Base-by-base conservation (phyloP, 2,329 filamentous ascomycete genomes). In the Bipolaris oryzae region DNA sequence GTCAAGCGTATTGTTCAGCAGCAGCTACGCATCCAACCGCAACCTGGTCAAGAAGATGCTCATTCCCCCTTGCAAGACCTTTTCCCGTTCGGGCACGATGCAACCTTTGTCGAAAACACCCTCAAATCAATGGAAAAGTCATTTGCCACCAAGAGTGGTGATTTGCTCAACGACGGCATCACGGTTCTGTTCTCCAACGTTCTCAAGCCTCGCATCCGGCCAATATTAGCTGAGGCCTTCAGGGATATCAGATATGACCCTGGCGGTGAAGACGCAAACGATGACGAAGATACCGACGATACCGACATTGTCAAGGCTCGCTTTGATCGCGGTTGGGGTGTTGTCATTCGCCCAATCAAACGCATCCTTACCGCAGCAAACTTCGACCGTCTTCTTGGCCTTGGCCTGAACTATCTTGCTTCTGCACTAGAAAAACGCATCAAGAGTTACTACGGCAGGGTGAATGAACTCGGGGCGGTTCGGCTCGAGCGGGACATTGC, bases 171-270 rank as follows among this genome's bases (percentile, higher is more conserved):
- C 52, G 94, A 98, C 72, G 92, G 91, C 31, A 85, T 96, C 28
- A 86, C 89, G 64, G 92, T 96, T 5, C 84, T 96, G 42, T 96
- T 96, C 74, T 89, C 90, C 69, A 89, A 93, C 69, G 91, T 98
- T 1, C 84, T 97, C 67, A 94, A 94, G 72, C 86, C 88, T 1
- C 90, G 93, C 10, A 82, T 99, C 13, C 88, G 93, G 0, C 91
- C 92, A 0, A 88, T 97, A 3, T 82, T 99, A 10, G 85, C 87
- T 16, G 94, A 99, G 56, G 88, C 92, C 0, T 98, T 98, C 82
- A 89, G 93, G 41, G 94, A 98, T 69, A 86, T 91, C 20, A 92
- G 97, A 76, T 99, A 99, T 77, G 69, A 70, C 7, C 84, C 88
- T 58, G 84, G 87, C 39, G 83, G 84, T 6, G 57, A 60, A 10